These are phyloP conservation scores for Cercospora berteroae DNA, from an alignment of 2,329 filamentous ascomycete species.

Conservation along the genomic window DNA sequence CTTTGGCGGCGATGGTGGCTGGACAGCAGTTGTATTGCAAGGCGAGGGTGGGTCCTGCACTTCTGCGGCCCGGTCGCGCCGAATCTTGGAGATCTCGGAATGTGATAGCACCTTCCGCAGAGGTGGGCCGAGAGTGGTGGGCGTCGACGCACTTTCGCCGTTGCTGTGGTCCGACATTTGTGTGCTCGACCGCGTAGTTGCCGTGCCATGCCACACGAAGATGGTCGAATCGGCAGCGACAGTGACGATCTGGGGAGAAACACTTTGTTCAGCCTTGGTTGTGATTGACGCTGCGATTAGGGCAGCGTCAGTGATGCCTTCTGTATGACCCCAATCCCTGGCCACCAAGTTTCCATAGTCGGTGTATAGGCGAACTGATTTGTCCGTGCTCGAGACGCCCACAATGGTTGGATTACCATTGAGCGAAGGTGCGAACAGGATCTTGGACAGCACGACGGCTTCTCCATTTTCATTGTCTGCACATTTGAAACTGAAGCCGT, in stretches of 20 bases:
- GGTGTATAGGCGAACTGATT: conserved; percentile 89
- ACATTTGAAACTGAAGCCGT: conserved; percentile 74
- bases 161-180: conserved; percentile 16
- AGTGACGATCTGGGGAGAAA: conserved; percentile 43
- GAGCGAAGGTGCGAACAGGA: conserved; percentile 61
- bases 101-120: conserved; percentile 83
- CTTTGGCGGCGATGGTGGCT: conserved; percentile 50
- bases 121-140: conserved; percentile 63
- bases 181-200: conserved; percentile 13
- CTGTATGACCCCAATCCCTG: conserved; percentile 91
- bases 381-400: conserved; percentile 91
- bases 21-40: conserved; percentile 44
- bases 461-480: conserved; percentile 77
- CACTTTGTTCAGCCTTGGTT: conserved; percentile 40
- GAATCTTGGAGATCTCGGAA: conserved; percentile 79
- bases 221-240: conserved; percentile 53
- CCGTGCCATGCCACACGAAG: conserved; percentile 47
- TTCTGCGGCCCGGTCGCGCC: conserved; percentile 48
- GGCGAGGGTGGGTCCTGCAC: conserved; percentile 36
- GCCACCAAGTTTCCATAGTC: conserved; percentile 75
- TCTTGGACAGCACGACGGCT: conserved; percentile 75
- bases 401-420: conserved; percentile 67
- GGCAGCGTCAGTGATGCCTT: conserved; percentile 83
- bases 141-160: conserved; percentile 11
- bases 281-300: conserved; percentile 50